Conservation (phyloP, 768 basidiomycete genomes). For the Leccinum ochraceum region DNA sequence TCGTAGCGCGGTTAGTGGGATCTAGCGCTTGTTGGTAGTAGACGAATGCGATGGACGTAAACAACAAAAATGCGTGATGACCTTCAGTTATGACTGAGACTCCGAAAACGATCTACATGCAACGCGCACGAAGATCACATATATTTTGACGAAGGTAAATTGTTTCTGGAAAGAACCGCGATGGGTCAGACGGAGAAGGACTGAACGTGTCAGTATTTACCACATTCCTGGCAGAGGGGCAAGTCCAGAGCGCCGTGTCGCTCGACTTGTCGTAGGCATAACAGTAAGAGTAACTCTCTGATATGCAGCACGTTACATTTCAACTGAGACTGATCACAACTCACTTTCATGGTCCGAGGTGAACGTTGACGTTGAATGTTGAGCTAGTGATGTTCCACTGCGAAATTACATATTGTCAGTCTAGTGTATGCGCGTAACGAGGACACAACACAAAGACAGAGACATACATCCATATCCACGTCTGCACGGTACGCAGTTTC, state of each 20-base stretch:
- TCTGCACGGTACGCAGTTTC: background rate
- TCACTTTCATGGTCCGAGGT: background rate
- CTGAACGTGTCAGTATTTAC: slow-evolving; percentile 51
- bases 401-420: background rate
- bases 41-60: slow-evolving; percentile 62
- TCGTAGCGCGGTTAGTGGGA: slow-evolving; percentile 45
- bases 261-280: slow-evolving; percentile 53
- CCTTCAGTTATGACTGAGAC: no score
- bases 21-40: slow-evolving; percentile 78
- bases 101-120: no score
- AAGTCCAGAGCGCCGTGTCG: slow-evolving; percentile 42
- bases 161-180: no score
- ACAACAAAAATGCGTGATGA: slow-evolving; percentile 38
- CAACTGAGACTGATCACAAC: no score
- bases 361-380: background rate
- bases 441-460: background rate
- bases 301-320: no score
- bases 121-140: no score
- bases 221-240: slow-evolving; percentile 27
- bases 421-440: background rate
- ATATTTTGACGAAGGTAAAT: no score
- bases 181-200: slow-evolving; percentile 25
- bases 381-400: background rate
- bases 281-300: slow-evolving; percentile 44
- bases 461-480: background rate